Evolutionary conservation across 805 yeast species (phyloP), one percentile per base, ranked within the genome.

Genomic region (Saccharomycopsis olivae): DNA sequence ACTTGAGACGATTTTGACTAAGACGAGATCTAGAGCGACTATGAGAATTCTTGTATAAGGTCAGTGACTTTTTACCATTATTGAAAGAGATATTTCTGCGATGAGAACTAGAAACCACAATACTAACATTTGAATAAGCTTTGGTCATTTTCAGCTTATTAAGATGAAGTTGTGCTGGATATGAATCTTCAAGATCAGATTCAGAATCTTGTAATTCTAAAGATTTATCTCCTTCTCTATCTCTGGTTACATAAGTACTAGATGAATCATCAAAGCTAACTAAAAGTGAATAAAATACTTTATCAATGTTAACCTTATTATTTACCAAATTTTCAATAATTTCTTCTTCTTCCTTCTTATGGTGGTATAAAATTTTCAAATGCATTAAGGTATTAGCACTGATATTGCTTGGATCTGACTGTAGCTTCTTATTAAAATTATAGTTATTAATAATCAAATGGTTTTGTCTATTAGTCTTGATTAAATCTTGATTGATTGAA

Each of bases 41-140:
- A 11, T 9, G 11, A 24, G 31, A 16, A 18, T 35, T 35, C 9
- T 33, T 20, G 23, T 30, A n/a, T n/a, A n/a, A n/a, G n/a, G n/a
- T n/a, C n/a, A n/a, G 36, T 18, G 33, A 31, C 31, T 41, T 39
- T 8, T 33, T 39, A 23, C 32, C 32, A 21, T 38, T 16, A 13
- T 24, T 16, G 14, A 41, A 45, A 10, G 48, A 45, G n/a, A 38
- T 29, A 25, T 45, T 45, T 36, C 35, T 41, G 16, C 41, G 41
- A 14, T 40, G 20, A 19, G 20, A 38, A 11, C 43, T 24, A 15
- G 46, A 46, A 24, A 39, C 35, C n/a, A n/a, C n/a, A 18, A 45
- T 45, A 32, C 48, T 45, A 25, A 45, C 35, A 28, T 41, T 45
- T 8, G 43, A 39, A 29, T 41, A 45, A n/a, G 48, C 40, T 27